These are phyloP conservation scores for Dacryopinax primogenitus DNA, from an alignment of 768 basidiomycete genomes.

Conservation along the genomic window DNA sequence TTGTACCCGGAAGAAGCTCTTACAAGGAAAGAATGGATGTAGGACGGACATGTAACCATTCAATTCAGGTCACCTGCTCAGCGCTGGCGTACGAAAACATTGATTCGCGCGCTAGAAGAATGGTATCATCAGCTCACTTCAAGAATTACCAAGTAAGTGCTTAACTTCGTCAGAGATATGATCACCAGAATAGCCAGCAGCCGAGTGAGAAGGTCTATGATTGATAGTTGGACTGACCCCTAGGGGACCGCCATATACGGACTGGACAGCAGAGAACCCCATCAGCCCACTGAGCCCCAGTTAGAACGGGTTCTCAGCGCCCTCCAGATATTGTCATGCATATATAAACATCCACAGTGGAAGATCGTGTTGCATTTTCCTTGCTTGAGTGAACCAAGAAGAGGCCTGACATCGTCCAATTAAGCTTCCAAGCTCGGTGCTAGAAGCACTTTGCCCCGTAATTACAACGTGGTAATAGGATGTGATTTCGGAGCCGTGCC, in stretches of 20 bases:
- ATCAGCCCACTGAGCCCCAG: no score
- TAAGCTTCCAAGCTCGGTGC: no score
- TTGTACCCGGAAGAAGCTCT: not conserved
- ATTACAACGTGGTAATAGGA: not conserved
- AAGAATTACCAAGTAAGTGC: not conserved
- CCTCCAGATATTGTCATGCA: no score
- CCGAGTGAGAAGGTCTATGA: not conserved
- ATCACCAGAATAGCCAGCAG: not conserved
- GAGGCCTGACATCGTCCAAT: no score
- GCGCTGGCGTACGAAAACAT: no score
- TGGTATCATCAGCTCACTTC: not conserved
- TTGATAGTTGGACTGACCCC: not conserved
- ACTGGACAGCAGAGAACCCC: not conserved
- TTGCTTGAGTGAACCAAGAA: no score
- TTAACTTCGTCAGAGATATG: not conserved
- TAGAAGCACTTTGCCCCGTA: no score
- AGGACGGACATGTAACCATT: not conserved
- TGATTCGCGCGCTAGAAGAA: not conserved
- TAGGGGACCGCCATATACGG: not conserved
- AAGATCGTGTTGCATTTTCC: no score
- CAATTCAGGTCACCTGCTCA: not conserved
- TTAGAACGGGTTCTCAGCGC: no score
- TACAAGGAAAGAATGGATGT: not conserved
- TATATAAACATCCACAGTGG: no score
- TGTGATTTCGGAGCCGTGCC: not conserved